phyloP scores from a whole-genome alignment of 1,284 basidiomycete species.

The Ceratobasidium sp. region DNA sequence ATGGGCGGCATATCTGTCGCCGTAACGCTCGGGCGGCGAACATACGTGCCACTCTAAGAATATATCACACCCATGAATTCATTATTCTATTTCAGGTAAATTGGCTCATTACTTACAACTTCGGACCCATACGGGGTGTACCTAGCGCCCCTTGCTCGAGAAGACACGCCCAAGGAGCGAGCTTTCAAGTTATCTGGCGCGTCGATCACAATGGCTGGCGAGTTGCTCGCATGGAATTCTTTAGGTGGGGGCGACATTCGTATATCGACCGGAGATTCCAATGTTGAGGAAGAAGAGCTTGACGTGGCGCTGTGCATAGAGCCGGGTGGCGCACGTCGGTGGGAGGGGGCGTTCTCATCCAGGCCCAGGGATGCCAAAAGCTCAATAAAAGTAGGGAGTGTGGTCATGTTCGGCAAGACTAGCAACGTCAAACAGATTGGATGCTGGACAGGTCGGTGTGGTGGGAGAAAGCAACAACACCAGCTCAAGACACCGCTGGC shows the following conservation, averaged over 20 bases:
- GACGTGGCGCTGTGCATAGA: conserved; percentile 11
- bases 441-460: conserved; percentile 1
- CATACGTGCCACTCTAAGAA: conserved; percentile 24
- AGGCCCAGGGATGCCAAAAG: conserved; percentile 40
- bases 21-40: conserved; percentile 28
- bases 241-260: conserved; percentile 6
- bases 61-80: conserved; percentile 4
- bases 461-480: conserved; percentile 23
- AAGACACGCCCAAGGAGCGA: conserved; percentile 25
- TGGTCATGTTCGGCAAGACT: conserved; percentile 38
- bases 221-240: conserved; percentile 14
- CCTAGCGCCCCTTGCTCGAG: conserved; percentile 23
- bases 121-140: conserved; percentile 35
- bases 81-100: neutral
- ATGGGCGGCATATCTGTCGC: conserved; percentile 30
- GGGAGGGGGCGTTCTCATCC: conserved; percentile 17
- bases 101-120: conserved; percentile 16
- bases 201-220: conserved; percentile 34
- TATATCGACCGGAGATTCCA: conserved; percentile 21
- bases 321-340: conserved; percentile 15
- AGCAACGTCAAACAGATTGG: conserved; percentile 27
- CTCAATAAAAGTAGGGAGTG: conserved; percentile 40
- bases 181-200: conserved; percentile 31
- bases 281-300: neutral
- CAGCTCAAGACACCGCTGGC: conserved; percentile 17